Percentiles rank a stretch among this genome's conserved stretches.
phyloP scores from a whole-genome alignment of 805 yeast genomes.

The Metschnikowia drakensbergensis region DNA sequence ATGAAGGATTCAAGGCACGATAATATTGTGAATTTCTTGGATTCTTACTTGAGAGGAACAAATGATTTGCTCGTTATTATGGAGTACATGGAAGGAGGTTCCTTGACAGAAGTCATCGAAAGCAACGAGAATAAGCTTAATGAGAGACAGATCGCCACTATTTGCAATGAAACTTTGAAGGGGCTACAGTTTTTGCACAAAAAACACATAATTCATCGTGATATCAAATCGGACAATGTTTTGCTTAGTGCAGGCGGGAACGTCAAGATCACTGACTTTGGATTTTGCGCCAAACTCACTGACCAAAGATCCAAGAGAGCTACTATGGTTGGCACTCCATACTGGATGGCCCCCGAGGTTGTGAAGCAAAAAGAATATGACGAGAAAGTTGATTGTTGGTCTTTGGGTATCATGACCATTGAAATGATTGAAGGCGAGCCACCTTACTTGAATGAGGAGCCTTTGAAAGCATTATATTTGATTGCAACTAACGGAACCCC shows the following conservation, averaged over 20 bases:
- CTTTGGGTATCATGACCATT: slow-evolving; percentile 79
- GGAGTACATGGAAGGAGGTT: slow-evolving; percentile 99
- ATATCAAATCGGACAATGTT: slow-evolving; percentile 45
- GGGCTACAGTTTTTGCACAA: slow-evolving; percentile 91
- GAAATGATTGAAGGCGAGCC: slow-evolving; percentile 88
- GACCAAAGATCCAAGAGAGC: slow-evolving; percentile 71
- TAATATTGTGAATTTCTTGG: slow-evolving; percentile 91
- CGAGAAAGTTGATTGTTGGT: slow-evolving; percentile 81
- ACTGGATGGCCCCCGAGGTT: slow-evolving; percentile 91
- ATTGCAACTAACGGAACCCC: slow-evolving; percentile 84
- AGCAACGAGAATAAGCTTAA: slow-evolving; percentile 67
- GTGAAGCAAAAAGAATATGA: slow-evolving; percentile 77
- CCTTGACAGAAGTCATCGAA: slow-evolving; percentile 91
- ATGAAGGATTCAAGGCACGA: slow-evolving; percentile 95
- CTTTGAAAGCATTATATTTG: slow-evolving; percentile 68
- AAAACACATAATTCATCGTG: slow-evolving; percentile 82
- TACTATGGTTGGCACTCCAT: slow-evolving; percentile 86
- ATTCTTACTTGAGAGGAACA: slow-evolving; percentile 76
- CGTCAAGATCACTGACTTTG: slow-evolving; percentile 46
- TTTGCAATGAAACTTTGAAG: slow-evolving; percentile 83
- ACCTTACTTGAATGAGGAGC: slow-evolving; percentile 77
- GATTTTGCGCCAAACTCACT: slow-evolving; percentile 63
- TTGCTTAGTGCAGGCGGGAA: slow-evolving; percentile 42
- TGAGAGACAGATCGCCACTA: slow-evolving; percentile 88
- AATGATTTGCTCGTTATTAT: slow-evolving; percentile 96